Base-by-base conservation (phyloP, 129 eudicot species). In the Helichrysum umbraculigerum region DNA sequence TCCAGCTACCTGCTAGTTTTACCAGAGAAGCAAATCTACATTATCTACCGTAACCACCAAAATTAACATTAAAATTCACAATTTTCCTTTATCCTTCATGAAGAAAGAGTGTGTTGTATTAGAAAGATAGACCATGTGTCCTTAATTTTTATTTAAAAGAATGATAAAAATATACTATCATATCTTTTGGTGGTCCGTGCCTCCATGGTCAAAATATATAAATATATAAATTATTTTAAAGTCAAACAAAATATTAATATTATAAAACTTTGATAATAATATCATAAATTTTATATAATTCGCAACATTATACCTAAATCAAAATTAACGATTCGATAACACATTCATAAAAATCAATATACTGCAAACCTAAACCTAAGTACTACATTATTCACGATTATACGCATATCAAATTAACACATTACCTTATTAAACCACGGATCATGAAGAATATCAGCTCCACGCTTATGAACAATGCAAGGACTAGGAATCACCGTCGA, bases 401-500 rank as follows among this genome's bases (percentile, higher is more conserved):
- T 21, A 17, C 15, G 71, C n/a, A 66, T 8, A 17, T 3, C 33
- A 22, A 65, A 79, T 42, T 54, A 64, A 50, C 61, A 8, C 65
- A 9, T 10, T 56, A 95, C 99, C 99, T 95, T 91, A 39, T 95
- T 95, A 76, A 91, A 95, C 99, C 99, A 95, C 0, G 99, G 99
- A 87, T 95, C 99, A 68, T 95, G 99, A 66, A 95, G 99, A 74
- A 95, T 89, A 89, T 95, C 99, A 68, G 96, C 84, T 3, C 99
- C 99, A 30, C 99, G 97, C 79, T 95, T 95, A 58, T 89, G 99
- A 59, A 95, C 93, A 75, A 91, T 91, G 78, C 92, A 87, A 7
- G 99, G 96, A 51, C 90, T 88, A 15, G 94, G 90, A 19, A 95
- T 85, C 80, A 74, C n/a, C 8, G 82, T 51, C 73, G 92, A 81